phyloP scores from a whole-genome alignment of 192 early-diverging fungal species.

The Podila epicladia region DNA sequence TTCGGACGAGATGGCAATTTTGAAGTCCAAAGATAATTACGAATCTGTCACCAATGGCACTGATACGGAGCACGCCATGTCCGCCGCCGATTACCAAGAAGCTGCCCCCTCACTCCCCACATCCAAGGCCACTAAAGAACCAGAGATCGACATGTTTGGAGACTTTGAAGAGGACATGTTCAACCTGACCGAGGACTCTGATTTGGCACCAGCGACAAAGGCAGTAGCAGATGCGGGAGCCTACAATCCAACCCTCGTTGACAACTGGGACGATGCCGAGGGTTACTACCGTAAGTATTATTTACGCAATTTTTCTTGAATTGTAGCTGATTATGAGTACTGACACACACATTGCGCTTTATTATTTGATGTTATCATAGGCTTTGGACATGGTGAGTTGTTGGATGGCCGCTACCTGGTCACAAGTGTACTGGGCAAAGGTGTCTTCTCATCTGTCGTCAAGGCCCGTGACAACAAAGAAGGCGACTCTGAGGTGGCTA shows the following conservation, averaged over 20 bases:
- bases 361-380: slow-evolving; percentile 28
- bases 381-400: slow-evolving; percentile 84
- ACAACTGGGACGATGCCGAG: slow-evolving; percentile 97
- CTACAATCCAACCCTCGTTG: slow-evolving; percentile 68
- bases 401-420: slow-evolving; percentile 90
- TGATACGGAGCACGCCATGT: slow-evolving; percentile 65
- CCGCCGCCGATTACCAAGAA: slow-evolving; percentile 73
- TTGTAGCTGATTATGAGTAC: no score
- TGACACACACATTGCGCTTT: not conserved
- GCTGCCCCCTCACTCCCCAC: slow-evolving; percentile 31
- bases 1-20: slow-evolving; percentile 54
- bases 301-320: not conserved
- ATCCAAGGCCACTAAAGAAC: slow-evolving; percentile 4
- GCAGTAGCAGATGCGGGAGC: slow-evolving; percentile 37
- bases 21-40: slow-evolving; percentile 58
- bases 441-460: slow-evolving; percentile 96
- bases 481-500: slow-evolving; percentile 83
- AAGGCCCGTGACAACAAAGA: slow-evolving; percentile 84
- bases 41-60: slow-evolving; percentile 50
- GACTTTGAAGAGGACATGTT: slow-evolving; percentile 80
- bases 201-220: slow-evolving; percentile 19
- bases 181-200: slow-evolving; percentile 24
- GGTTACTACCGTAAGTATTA: slow-evolving; percentile 93
- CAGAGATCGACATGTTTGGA: slow-evolving; percentile 78
- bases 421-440: slow-evolving; percentile 86